Conservation (phyloP, 2,329 filamentous ascomycete species). For the Epichloe hybrida region DNA sequence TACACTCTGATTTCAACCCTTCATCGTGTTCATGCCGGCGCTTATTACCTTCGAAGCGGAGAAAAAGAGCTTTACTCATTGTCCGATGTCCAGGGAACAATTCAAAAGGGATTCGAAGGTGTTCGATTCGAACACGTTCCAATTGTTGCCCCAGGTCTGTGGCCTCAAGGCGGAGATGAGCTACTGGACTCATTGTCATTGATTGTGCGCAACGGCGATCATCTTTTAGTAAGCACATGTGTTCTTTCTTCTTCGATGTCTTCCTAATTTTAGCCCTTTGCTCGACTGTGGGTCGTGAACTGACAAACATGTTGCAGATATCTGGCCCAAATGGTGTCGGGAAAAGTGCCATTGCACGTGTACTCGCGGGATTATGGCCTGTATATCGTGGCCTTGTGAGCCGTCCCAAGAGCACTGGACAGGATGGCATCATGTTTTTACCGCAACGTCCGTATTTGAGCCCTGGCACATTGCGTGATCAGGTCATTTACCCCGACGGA, state of each 20-base stretch:
- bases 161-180: conserved; percentile 83
- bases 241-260: neutral
- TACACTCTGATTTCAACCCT: conserved; percentile 92
- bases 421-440: conserved; percentile 96
- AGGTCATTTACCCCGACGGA: conserved; percentile 94
- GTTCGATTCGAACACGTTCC: conserved; percentile 88
- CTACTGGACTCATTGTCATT: conserved; percentile 80
- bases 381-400: conserved; percentile 88
- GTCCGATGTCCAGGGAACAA: conserved; percentile 83
- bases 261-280: neutral
- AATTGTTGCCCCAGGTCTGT: conserved; percentile 75
- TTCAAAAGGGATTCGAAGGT: conserved; percentile 89
- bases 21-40: conserved; percentile 81
- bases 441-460: conserved; percentile 88
- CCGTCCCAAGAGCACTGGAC: conserved; percentile 63
- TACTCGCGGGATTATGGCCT: conserved; percentile 89
- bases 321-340: conserved; percentile 91
- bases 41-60: conserved; percentile 58
- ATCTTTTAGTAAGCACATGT: conserved; percentile 49
- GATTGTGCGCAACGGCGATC: conserved; percentile 79
- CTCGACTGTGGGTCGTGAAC: neutral
- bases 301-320: conserved; percentile 35
- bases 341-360: conserved; percentile 75
- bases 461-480: conserved; percentile 84
- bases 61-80: conserved; percentile 76